Percentiles rank a stretch among this genome's conserved stretches.
Evolutionary conservation across 1,284 basidiomycete species (phyloP).

Genomic region (Trametes pubescens): DNA sequence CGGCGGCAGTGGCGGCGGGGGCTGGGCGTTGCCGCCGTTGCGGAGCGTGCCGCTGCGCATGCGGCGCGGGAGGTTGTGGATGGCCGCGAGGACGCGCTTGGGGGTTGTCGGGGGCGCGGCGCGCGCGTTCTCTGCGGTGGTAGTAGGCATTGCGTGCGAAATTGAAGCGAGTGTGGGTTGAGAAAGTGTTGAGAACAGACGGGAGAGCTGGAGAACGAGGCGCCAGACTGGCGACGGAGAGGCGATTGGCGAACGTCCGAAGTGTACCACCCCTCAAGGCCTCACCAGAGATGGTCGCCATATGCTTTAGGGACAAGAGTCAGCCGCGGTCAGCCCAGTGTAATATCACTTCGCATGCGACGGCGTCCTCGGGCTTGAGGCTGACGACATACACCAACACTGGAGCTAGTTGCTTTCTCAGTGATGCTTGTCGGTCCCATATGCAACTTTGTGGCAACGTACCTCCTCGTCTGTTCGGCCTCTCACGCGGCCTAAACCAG

Average conservation of each 20-base stretch:
- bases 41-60: slow-evolving; percentile 32
- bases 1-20: background rate
- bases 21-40: background rate
- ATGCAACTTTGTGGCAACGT: no score
- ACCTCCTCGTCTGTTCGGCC: no score
- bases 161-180: background rate
- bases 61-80: slow-evolving; percentile 37
- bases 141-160: slow-evolving; percentile 16
- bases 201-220: slow-evolving; percentile 2
- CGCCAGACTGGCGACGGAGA: slow-evolving; percentile 1
- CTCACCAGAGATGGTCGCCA: no score
- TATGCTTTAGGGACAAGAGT: no score
- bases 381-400: no score
- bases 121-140: slow-evolving; percentile 10
- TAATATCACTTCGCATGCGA: no score
- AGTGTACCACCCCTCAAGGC: no score
- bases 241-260: background rate
- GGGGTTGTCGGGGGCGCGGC: slow-evolving; percentile 22
- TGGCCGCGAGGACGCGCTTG: slow-evolving; percentile 34
- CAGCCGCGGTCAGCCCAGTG: no score
- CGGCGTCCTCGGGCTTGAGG: no score
- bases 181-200: background rate
- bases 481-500: no score
- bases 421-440: no score
- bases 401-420: no score